Percentiles rank a stretch among this genome's conserved stretches.
Conservation (phyloP, 306 rosid genomes). For the Lupinus albus region DNA sequence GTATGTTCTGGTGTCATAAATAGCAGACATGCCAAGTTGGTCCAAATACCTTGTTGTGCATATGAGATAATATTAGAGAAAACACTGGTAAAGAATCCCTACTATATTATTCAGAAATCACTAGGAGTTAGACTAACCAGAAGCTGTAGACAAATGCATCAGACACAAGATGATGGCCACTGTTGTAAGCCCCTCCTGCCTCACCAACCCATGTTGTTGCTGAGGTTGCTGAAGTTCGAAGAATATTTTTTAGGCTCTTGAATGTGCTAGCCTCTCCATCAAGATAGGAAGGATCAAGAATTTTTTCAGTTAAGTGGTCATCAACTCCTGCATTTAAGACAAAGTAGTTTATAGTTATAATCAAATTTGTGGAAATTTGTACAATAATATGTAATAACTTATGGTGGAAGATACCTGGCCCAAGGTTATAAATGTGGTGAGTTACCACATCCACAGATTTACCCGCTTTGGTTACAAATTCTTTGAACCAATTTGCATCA, state of each 20-base stretch:
- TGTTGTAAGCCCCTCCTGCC: slow-evolving; percentile 93
- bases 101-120: background rate
- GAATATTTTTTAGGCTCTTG: slow-evolving; percentile 55
- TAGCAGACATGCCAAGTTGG: slow-evolving; percentile 90
- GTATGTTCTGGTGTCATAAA: slow-evolving; percentile 75
- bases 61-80: slow-evolving; percentile 20
- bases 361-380: slow-evolving; percentile 6
- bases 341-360: slow-evolving; percentile 14
- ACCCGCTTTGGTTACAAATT: slow-evolving; percentile 55
- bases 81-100: slow-evolving; percentile 10
- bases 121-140: slow-evolving; percentile 57
- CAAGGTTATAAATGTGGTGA: slow-evolving; percentile 92
- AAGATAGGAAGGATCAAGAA: slow-evolving; percentile 70
- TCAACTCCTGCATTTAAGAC: slow-evolving; percentile 64
- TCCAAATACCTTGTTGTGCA: slow-evolving; percentile 78
- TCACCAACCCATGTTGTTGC: slow-evolving; percentile 93
- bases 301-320: slow-evolving; percentile 60
- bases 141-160: slow-evolving; percentile 85
- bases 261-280: slow-evolving; percentile 62
- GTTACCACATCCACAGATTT: slow-evolving; percentile 54
- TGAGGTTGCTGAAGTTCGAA: slow-evolving; percentile 52
- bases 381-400: slow-evolving; percentile 5
- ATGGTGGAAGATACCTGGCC: slow-evolving; percentile 62
- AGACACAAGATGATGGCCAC: slow-evolving; percentile 79
- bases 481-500: slow-evolving; percentile 72